These are phyloP conservation scores for Metschnikowia lachancei DNA, from an alignment of 805 yeast genomes.

Conservation along the genomic window DNA sequence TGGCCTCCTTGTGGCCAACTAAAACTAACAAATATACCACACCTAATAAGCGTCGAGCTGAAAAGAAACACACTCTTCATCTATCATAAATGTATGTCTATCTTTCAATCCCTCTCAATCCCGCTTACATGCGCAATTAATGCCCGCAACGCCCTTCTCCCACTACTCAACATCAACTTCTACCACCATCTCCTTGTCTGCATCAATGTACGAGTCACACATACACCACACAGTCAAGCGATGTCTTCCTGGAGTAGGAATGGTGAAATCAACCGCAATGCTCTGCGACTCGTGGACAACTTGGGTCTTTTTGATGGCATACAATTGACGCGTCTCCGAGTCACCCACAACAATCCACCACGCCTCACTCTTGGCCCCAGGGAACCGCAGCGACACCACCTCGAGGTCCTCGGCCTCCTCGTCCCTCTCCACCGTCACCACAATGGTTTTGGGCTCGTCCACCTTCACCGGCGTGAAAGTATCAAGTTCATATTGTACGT, in stretches of 20 bases:
- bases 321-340: constrained; percentile 52
- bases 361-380: constrained; percentile 57
- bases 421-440: constrained; percentile 59
- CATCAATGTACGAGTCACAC: constrained; percentile 90
- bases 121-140: too few relatives aligned
- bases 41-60: too few relatives aligned
- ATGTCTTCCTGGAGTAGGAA: constrained; percentile 62
- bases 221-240: constrained; percentile 74
- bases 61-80: too few relatives aligned
- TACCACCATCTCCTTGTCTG: constrained; percentile 75
- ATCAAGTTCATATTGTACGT: constrained; percentile 54
- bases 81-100: too few relatives aligned
- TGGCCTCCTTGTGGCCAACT: too few relatives aligned
- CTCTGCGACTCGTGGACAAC: constrained; percentile 52
- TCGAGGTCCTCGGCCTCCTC: constrained; percentile 70
- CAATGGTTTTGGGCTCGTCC: constrained; percentile 48
- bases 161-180: constrained; percentile 29
- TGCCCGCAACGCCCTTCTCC: too few relatives aligned
- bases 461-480: constrained; percentile 39
- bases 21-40: too few relatives aligned
- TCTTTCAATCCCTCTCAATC: too few relatives aligned
- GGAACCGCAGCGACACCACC: constrained; percentile 60
- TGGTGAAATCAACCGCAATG: constrained; percentile 51
- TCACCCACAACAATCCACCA: constrained; percentile 94
- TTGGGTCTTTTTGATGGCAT: constrained; percentile 66